phyloP scores from a whole-genome alignment of 2,329 filamentous ascomycete species.

The Diplodia intermedia region DNA sequence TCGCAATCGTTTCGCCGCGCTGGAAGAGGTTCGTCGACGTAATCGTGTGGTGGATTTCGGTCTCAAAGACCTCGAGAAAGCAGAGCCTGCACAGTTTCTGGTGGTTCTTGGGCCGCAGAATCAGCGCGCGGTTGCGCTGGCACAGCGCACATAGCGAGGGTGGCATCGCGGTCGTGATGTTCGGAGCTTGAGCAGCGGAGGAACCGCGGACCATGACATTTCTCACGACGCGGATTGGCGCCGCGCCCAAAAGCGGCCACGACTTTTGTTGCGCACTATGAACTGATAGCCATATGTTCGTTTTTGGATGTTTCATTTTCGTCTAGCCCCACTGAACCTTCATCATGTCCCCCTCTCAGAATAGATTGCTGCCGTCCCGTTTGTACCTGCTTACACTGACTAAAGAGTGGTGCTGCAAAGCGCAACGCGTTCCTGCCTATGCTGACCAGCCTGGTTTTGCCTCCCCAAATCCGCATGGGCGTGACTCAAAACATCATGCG shows the following conservation, averaged over 20 bases:
- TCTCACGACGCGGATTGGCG: conserved; percentile 5
- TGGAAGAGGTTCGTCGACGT: conserved; percentile 79
- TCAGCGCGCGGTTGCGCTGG: conserved; percentile 77
- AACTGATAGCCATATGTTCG: too few species aligned
- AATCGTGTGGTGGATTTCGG: conserved; percentile 94
- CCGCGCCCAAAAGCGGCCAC: neutral
- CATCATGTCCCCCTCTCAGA: neutral
- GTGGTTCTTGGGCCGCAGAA: conserved; percentile 93
- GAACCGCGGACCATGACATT: neutral
- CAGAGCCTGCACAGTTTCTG: conserved; percentile 90
- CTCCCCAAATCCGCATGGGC: neutral
- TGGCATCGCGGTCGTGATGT: conserved; percentile 65
- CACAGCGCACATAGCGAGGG: conserved; percentile 79
- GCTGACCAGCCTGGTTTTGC: neutral
- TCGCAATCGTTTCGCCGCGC: conserved; percentile 85
- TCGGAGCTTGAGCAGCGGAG: conserved; percentile 7
- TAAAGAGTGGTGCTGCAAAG: neutral
- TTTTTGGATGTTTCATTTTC: neutral
- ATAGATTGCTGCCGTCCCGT: neutral
- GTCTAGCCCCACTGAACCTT: neutral
- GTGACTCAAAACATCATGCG: neutral
- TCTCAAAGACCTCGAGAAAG: conserved; percentile 87
- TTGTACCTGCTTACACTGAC: neutral
- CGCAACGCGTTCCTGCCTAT: too few species aligned
- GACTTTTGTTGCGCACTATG: conserved; percentile 7